These are phyloP conservation scores for Lactifluus echinatus DNA, from an alignment of 768 basidiomycete genomes.

Conservation along the genomic window DNA sequence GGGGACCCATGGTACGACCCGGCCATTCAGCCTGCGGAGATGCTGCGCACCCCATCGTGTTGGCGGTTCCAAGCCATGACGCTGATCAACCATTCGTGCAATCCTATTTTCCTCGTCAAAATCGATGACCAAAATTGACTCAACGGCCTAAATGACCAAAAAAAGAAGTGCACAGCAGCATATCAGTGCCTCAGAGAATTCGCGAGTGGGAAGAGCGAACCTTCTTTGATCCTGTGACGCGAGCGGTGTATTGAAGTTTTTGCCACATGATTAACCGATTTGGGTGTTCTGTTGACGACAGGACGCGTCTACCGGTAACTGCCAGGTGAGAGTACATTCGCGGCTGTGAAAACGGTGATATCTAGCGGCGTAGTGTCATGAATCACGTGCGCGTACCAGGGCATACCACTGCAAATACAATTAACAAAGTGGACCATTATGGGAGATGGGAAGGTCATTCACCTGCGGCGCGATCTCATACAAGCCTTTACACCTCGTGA, in stretches of 20 bases:
- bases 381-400: constrained; percentile 34
- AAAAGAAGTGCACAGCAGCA: constrained; percentile 23
- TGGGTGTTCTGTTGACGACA: constrained; percentile 50
- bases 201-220: constrained; percentile 25
- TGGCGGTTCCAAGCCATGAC: constrained; percentile 50
- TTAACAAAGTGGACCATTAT: neutral
- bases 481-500: constrained; percentile 19
- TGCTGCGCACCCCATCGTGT: constrained; percentile 38
- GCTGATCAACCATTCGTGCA: constrained; percentile 46
- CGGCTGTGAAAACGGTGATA: constrained; percentile 31
- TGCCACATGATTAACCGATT: constrained; percentile 55
- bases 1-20: constrained; percentile 33
- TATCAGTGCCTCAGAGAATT: neutral
- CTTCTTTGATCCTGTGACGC: constrained; percentile 43
- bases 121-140: constrained; percentile 52
- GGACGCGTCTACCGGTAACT: constrained; percentile 42
- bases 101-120: constrained; percentile 60
- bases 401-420: constrained; percentile 39
- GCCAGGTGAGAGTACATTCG: constrained; percentile 46
- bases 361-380: too few species aligned
- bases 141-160: constrained; percentile 28
- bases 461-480: constrained; percentile 23
- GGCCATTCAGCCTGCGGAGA: constrained; percentile 44
- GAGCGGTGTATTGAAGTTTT: constrained; percentile 51
- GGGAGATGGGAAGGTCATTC: neutral